These are phyloP conservation scores for Luvunga scandens DNA, from an alignment of 345 rosid genomes.

Conservation along the genomic window DNA sequence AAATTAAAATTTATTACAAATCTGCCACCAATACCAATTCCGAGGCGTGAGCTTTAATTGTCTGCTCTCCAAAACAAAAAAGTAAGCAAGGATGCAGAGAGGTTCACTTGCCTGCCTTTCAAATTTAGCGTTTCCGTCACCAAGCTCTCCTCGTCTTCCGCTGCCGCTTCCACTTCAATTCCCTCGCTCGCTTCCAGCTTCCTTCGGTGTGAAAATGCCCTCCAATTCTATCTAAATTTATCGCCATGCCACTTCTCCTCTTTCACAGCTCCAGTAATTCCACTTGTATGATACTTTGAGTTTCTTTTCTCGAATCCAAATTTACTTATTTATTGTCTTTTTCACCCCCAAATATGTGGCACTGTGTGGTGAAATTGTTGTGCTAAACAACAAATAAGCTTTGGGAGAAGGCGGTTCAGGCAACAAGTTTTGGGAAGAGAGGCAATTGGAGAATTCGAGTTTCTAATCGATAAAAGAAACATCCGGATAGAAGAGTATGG, in stretches of 20 bases:
- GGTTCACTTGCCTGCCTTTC: slow-evolving; percentile 45
- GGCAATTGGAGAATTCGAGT: slow-evolving; percentile 60
- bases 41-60: too few species aligned
- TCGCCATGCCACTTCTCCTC: too few species aligned
- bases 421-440: slow-evolving; percentile 61
- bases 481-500: slow-evolving; percentile 57
- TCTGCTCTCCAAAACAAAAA: too few species aligned
- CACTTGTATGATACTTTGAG: slow-evolving; percentile 19
- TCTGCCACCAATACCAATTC: too few species aligned
- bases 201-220: slow-evolving; percentile 20
- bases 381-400: not conserved
- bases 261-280: too few species aligned
- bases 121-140: slow-evolving; percentile 25
- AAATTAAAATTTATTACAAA: too few species aligned
- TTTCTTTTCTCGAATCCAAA: not conserved
- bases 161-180: slow-evolving; percentile 9
- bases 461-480: slow-evolving; percentile 77
- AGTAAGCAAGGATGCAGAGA: slow-evolving; percentile 41
- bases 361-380: not conserved
- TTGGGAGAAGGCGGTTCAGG: slow-evolving; percentile 83
- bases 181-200: slow-evolving; percentile 20
- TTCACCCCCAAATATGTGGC: too few species aligned
- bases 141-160: slow-evolving; percentile 12
- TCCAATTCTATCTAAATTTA: slow-evolving; percentile 21
- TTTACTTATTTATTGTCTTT: not conserved